A percentile compares a stretch with the other conserved stretches of the same genome.
phyloP scores from a whole-genome alignment of 1,139 yeast genomes.

The Kluyveromyces sp. region DNA sequence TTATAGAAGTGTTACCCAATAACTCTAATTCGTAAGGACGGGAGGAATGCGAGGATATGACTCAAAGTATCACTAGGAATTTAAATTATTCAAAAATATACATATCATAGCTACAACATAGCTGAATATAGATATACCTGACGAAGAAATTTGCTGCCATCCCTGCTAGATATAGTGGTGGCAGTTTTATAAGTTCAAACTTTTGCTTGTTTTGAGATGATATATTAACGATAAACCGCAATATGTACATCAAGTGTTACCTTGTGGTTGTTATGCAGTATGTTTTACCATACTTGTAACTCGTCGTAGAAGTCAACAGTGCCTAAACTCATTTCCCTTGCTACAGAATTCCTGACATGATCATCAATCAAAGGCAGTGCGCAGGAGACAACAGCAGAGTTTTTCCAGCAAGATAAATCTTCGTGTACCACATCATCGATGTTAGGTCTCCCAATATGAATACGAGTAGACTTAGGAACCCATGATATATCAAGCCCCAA shows the following conservation, averaged over 20 bases:
- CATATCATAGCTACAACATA: too few relatives aligned
- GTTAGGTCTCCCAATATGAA: conserved; percentile 6
- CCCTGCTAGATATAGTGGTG: too few relatives aligned
- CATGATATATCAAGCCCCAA: neutral
- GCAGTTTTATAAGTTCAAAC: too few relatives aligned
- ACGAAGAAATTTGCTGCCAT: too few relatives aligned
- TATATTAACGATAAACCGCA: too few relatives aligned
- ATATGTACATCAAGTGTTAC: neutral
- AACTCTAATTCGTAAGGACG: too few relatives aligned
- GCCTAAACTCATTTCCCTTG: conserved; percentile 1
- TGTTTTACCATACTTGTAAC: conserved; percentile 9
- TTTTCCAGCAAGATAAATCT: conserved; percentile 2
- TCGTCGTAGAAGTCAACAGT: conserved; percentile 9
- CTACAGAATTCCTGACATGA: conserved; percentile 3
- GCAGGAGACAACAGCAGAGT: conserved; percentile 8
- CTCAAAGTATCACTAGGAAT: too few relatives aligned
- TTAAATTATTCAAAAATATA: too few relatives aligned
- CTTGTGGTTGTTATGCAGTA: neutral
- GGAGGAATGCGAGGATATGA: too few relatives aligned
- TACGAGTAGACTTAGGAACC: conserved; percentile 2
- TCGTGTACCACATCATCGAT: conserved; percentile 2
- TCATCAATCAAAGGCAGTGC: conserved; percentile 9
- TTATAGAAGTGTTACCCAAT: too few relatives aligned
- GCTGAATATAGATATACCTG: too few relatives aligned
- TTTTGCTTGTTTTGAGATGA: too few relatives aligned